A percentile compares a stretch with the other conserved stretches of the same genome.
Conservation (phyloP, 2,329 filamentous ascomycete genomes). For the Penicillium sp. region DNA sequence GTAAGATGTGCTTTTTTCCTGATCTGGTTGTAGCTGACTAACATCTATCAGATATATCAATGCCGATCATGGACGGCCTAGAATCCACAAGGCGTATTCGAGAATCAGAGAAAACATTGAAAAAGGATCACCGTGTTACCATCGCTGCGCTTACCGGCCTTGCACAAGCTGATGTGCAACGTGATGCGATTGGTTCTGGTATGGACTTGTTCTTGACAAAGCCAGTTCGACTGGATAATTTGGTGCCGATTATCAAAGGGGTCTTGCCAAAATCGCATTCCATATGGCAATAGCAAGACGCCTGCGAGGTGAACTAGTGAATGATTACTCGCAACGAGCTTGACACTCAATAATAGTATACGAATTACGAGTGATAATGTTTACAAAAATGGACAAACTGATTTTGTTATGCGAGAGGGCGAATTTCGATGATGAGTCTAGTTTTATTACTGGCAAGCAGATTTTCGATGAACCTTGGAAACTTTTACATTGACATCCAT, state of each 20-base stretch:
- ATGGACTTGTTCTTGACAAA: conserved; percentile 36
- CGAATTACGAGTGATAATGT: background rate
- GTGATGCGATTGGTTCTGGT: conserved; percentile 31
- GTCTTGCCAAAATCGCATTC: background rate
- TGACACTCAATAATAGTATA: background rate
- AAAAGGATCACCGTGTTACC: conserved; percentile 5
- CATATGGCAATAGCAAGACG: background rate
- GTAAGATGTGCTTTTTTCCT: background rate
- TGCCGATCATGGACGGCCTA: conserved; percentile 41
- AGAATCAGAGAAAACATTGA: conserved; percentile 20
- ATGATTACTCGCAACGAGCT: background rate
- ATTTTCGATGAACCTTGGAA: too few species aligned
- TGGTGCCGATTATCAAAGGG: conserved; percentile 4
- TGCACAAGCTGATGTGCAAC: conserved; percentile 28
- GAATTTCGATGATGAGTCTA: too few species aligned
- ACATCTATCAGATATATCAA: conserved; percentile 32
- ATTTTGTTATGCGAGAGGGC: too few species aligned
- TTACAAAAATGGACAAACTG: background rate
- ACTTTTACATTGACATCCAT: too few species aligned
- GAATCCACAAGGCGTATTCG: conserved; percentile 32
- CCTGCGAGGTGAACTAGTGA: too few species aligned
- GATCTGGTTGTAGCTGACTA: background rate
- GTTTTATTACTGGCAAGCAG: too few species aligned
- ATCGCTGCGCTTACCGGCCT: conserved; percentile 33
- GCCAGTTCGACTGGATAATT: conserved; percentile 19